Evolutionary conservation across 1,284 basidiomycete genomes (phyloP), one percentile per base, ranked within the genome.

Genomic region (Heterobasidion irregulare): DNA sequence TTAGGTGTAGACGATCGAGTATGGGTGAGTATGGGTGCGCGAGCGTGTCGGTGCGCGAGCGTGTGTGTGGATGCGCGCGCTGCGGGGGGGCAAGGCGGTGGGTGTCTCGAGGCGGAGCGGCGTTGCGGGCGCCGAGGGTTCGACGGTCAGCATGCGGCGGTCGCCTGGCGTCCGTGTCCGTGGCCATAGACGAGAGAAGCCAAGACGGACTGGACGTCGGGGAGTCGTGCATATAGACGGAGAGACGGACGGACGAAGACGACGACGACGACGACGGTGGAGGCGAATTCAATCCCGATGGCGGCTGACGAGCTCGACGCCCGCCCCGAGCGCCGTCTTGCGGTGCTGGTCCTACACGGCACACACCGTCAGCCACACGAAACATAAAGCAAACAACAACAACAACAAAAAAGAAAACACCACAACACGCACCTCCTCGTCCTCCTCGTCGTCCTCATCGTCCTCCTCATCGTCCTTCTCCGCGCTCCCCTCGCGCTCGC

Each of bases 271-370:
- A 18, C 18, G 18, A 18, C n/a, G n/a, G 13, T 8, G n/a, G 26
- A 48, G 13, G 26, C 9, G 18, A 10, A 50, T 15, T 43, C 18
- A 36, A 10, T 61, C 53, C 16, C 55, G 53, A 54, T 87, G 86
- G 60, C 83, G 72, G 64, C 79, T 83, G 61, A 88, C 74, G 70
- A 86, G 86, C 72, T 89, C 86, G 44, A 89, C 79, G 34, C 85
- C 83, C 10, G 86, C 86, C 26, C 82, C 75, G 6, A 79, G 62
- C 7, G 74, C 69, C 33, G 76, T 78, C 58, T 70, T 74, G 53
- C 73, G 63, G 32, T 57, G 36, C 46, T 68, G 63, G 60, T 74
- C 61, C 59, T 62, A 18, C 9, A 10, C 8, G 6, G 10, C 16
- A 32, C 16, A 13, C 8, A 18, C 13, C 18, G 16, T 41, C 10